Evolutionary conservation across 805 yeast genomes (phyloP).

Genomic region (Sugiyamaella americana): DNA sequence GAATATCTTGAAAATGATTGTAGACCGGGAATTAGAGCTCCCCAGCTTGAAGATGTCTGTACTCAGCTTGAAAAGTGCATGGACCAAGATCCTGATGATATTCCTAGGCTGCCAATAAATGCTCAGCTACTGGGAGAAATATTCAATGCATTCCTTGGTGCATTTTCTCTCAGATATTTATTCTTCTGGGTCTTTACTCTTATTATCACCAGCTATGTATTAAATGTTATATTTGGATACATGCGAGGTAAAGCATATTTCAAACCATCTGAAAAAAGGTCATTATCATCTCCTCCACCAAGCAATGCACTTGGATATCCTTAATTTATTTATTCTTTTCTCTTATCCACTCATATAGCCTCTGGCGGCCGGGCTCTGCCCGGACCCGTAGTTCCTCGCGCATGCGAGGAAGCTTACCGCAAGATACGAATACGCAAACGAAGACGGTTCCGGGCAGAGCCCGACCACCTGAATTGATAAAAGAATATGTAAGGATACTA

Average conservation of each 20-base stretch:
- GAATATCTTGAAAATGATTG: conserved; percentile 70
- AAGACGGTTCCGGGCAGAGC: too few relatives aligned
- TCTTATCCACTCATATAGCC: too few relatives aligned
- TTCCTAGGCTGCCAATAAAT: conserved; percentile 52
- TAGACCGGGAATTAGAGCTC: conserved; percentile 49
- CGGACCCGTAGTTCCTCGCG: too few relatives aligned
- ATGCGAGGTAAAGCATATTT: conserved; percentile 18
- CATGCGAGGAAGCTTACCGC: too few relatives aligned
- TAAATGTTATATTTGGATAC: conserved; percentile 24
- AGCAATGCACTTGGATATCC: too few relatives aligned
- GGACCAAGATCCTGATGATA: conserved; percentile 61
- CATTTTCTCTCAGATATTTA: conserved; percentile 42
- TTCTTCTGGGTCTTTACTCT: conserved; percentile 9
- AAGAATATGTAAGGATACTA: too few relatives aligned
- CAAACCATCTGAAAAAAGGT: neutral
- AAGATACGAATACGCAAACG: too few relatives aligned
- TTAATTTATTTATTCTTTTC: too few relatives aligned
- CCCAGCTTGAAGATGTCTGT: conserved; percentile 68
- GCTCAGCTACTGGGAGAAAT: conserved; percentile 78
- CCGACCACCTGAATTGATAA: too few relatives aligned
- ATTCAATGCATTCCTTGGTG: conserved; percentile 62
- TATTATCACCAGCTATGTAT: conserved; percentile 14
- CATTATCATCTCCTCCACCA: too few relatives aligned
- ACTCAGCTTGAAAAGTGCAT: conserved; percentile 71
- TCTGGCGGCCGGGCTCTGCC: too few relatives aligned